Evolutionary conservation across 441 rosid species (phyloP).

Genomic region (Populus hybrid): DNA sequence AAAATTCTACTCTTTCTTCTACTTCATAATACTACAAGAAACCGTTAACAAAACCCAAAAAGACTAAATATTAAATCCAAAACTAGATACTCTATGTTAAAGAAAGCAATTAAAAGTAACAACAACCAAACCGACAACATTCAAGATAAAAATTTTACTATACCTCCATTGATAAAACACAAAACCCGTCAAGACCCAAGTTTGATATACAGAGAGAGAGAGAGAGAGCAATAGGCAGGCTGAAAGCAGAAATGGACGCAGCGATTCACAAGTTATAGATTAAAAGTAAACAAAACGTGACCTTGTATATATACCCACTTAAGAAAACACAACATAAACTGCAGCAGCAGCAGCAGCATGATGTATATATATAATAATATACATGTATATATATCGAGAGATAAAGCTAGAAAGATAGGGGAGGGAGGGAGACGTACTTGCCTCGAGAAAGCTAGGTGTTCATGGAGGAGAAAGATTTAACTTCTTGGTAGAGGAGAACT

Average conservation of each 20-base stretch:
- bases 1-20: constrained; percentile 10
- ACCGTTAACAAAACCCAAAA: constrained; percentile 9
- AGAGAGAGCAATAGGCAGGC: neutral
- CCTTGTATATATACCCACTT: neutral
- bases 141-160: constrained; percentile 7
- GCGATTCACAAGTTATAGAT: constrained; percentile 29
- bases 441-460: constrained; percentile 28
- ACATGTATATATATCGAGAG: neutral
- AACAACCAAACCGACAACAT: neutral
- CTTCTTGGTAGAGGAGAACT: neutral
- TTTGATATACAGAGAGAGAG: constrained; percentile 7
- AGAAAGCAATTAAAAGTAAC: neutral
- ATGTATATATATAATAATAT: neutral
- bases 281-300: constrained; percentile 39
- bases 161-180: constrained; percentile 15
- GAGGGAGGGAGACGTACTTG: constrained; percentile 22
- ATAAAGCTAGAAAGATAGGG: too few relatives aligned
- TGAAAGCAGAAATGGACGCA: constrained; percentile 27
- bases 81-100: constrained; percentile 10
- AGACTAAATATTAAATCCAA: constrained; percentile 22
- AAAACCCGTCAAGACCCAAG: constrained; percentile 30
- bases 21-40: neutral
- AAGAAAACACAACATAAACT: neutral
- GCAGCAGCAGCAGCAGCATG: neutral
- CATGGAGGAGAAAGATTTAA: constrained; percentile 26